A percentile compares a stretch with the other conserved stretches of the same genome.
phyloP scores from a whole-genome alignment of 1,139 yeast species.

The Cylindricascospora bacillispora region DNA sequence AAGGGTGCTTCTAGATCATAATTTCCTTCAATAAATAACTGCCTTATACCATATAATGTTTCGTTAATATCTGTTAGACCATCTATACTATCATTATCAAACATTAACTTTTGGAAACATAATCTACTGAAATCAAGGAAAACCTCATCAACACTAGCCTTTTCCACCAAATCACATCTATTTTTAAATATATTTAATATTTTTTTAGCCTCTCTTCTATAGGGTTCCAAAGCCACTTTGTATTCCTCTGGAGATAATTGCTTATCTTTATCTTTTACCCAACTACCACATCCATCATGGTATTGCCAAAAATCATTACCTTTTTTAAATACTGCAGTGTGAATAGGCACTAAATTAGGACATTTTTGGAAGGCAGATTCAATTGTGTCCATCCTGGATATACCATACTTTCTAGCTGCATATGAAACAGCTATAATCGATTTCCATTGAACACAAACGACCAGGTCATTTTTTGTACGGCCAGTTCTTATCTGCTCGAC shows the following conservation, averaged over 20 bases:
- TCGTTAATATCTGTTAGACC: slow-evolving; percentile 3
- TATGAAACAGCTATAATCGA: slow-evolving; percentile 80
- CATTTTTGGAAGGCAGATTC: slow-evolving; percentile 62
- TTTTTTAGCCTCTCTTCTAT: slow-evolving; percentile 74
- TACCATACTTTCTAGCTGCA: slow-evolving; percentile 78
- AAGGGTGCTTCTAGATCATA: slow-evolving; percentile 26
- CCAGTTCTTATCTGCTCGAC: slow-evolving; percentile 74
- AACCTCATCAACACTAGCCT: slow-evolving; percentile 93
- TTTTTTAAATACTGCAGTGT: slow-evolving; percentile 85
- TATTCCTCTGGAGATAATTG: slow-evolving; percentile 39
- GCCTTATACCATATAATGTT: slow-evolving; percentile 6
- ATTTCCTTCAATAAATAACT: slow-evolving; percentile 15
- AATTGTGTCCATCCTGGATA: slow-evolving; percentile 62
- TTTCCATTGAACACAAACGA: slow-evolving; percentile 91
- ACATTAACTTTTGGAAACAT: slow-evolving; percentile 28
- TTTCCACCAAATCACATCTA: slow-evolving; percentile 59
- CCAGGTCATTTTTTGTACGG: slow-evolving; percentile 55
- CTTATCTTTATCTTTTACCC: slow-evolving; percentile 22
- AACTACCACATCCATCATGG: slow-evolving; percentile 30
- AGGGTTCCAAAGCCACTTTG: slow-evolving; percentile 86
- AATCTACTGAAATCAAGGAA: slow-evolving; percentile 67
- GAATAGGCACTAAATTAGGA: slow-evolving; percentile 63
- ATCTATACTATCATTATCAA: slow-evolving; percentile 14
- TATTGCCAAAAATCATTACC: slow-evolving; percentile 83
- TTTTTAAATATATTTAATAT: slow-evolving; percentile 49